Conservation (phyloP, 2,329 filamentous ascomycete species). For the Trichoderma sp. region DNA sequence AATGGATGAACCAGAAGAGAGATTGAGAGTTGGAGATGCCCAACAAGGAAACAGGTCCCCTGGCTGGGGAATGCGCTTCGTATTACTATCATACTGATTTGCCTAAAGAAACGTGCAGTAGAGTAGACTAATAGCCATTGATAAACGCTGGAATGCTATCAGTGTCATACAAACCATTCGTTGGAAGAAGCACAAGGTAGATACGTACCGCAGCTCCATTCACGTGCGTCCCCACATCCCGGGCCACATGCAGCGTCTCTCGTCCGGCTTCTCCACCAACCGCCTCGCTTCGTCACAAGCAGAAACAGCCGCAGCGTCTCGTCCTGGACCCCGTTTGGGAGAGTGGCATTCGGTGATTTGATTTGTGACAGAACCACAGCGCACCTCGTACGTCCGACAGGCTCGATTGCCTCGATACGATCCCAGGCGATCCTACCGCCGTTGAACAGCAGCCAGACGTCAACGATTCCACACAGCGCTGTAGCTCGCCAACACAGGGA, state of each 20-base stretch:
- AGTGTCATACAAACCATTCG: not conserved
- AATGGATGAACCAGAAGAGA: not conserved
- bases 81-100: too few species aligned
- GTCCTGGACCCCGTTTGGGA: not conserved
- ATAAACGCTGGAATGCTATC: not conserved
- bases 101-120: not conserved
- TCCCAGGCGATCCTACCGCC: not conserved
- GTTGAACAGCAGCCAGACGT: not conserved
- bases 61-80: too few species aligned
- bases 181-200: not conserved
- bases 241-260: not conserved
- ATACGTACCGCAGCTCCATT: not conserved
- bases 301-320: slow-evolving; percentile 18
- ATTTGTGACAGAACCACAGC: not conserved
- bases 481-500: not conserved
- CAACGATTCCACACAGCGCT: not conserved
- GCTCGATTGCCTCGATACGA: not conserved
- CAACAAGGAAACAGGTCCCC: not conserved
- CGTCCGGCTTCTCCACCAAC: slow-evolving; percentile 1
- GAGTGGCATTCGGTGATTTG: not conserved
- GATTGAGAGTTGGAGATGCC: not conserved
- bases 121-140: not conserved
- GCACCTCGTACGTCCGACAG: not conserved
- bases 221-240: not conserved
- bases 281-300: not conserved